Evolutionary conservation across 805 yeast species (phyloP).

Genomic region (Yarrowia sp.): DNA sequence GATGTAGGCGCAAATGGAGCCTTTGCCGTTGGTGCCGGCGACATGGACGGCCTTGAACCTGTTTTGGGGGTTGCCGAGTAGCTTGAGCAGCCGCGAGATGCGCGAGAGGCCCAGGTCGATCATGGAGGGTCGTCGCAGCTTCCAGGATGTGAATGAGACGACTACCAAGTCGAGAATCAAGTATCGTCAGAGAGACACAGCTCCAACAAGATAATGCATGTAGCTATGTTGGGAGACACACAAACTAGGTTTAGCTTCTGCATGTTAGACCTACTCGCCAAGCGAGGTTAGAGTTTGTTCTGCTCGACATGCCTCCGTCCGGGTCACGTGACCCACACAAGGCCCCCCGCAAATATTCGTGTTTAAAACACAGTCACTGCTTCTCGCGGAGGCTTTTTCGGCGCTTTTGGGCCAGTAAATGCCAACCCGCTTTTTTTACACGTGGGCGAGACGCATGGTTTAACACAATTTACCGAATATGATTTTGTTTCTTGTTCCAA

Average conservation of each 20-base stretch:
- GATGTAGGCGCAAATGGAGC: constrained; percentile 83
- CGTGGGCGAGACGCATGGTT: too few relatives aligned
- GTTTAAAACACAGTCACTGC: too few relatives aligned
- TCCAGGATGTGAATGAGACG: too few relatives aligned
- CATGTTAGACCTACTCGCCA: not conserved
- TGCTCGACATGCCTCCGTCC: too few relatives aligned
- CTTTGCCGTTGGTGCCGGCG: constrained; percentile 97
- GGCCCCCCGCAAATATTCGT: too few relatives aligned
- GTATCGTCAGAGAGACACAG: not conserved
- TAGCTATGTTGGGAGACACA: constrained; percentile 7
- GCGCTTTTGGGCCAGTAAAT: too few relatives aligned
- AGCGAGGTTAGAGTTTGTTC: not conserved
- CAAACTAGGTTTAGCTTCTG: constrained; percentile 2
- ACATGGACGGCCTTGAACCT: constrained; percentile 72
- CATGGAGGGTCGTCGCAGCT: not conserved
- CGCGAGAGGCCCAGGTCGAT: constrained; percentile 61
- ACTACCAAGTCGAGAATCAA: not conserved
- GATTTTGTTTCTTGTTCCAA: too few relatives aligned
- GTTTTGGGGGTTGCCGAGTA: constrained; percentile 68
- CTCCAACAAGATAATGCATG: not conserved
- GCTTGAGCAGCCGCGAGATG: constrained; percentile 45
- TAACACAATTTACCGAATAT: too few relatives aligned
- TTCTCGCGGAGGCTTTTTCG: too few relatives aligned
- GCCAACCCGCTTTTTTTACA: too few relatives aligned
- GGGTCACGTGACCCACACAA: too few relatives aligned